Evolutionary conservation across 441 rosid species (phyloP).

Genomic region (Brassica hybrid): DNA sequence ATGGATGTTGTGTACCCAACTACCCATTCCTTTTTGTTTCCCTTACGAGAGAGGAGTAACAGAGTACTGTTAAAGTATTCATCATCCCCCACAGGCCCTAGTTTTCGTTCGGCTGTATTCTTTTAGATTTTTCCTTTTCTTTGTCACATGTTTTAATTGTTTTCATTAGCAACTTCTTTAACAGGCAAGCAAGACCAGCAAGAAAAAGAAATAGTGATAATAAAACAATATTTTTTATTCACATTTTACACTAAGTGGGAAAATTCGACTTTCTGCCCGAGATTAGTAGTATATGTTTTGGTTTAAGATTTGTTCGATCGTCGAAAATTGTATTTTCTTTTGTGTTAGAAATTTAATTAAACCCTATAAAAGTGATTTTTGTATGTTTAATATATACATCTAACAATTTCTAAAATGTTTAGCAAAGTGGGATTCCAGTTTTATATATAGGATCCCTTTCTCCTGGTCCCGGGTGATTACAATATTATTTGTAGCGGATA

Average conservation of each 20-base stretch:
- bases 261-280: neutral
- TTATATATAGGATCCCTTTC: neutral
- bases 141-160: neutral
- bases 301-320: neutral
- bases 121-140: neutral
- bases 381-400: neutral
- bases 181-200: neutral
- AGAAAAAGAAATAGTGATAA: neutral
- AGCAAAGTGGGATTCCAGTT: neutral
- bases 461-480: neutral
- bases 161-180: neutral
- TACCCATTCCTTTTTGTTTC: constrained; percentile 1
- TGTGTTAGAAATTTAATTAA: neutral
- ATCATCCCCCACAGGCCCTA: neutral
- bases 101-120: neutral
- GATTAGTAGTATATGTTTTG: neutral
- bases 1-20: neutral
- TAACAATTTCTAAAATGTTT: neutral
- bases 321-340: neutral
- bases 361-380: neutral
- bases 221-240: neutral
- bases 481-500: constrained; percentile 2
- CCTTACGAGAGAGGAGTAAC: neutral
- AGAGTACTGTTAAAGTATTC: neutral
- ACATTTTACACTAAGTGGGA: neutral